Base-by-base conservation (phyloP, 2,329 filamentous ascomycete species). In the Clarireedia hainanense region DNA sequence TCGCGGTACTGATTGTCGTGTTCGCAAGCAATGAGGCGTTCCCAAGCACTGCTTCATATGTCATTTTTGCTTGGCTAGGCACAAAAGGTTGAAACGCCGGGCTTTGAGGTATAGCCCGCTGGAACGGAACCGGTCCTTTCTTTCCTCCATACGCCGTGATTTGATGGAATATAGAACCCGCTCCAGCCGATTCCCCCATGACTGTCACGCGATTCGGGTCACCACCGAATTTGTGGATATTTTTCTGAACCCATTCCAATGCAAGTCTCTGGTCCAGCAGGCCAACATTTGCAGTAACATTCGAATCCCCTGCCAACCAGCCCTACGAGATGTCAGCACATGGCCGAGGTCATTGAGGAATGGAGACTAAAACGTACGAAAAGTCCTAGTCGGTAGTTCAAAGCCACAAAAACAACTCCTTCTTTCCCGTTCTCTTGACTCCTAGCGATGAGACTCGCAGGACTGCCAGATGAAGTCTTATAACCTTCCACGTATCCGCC, bases 141-240 rank as follows among this genome's bases (percentile, higher is more conserved):
- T 37, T 47, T 2, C 75, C 77, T 24, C 77, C 77, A 56, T 71
- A 78, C 0, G 76, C 70, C 27, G 77, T 81, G 57, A 81, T 75
- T 55, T 82, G 78, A 60, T 80, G 77, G 67, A 79, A 72, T 52
- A 82, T 74, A 3, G 73, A 76, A 0, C 77, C 77, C 5, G 70
- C 78, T 23, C 79, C 79, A 12, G 79, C 77, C 15, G 74, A 77
- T 57, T 77, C 68, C 5, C 77, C 78, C 36, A 78, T 71, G 15
- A 80, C 70, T 0, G 78, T 80, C 26, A 81, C 73, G 12, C 71
- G 69, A 2, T 70, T 65, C 1, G 73, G 68, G 63, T 82, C 75
- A 10, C 80, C 80, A 6, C 80, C 79, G 60, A 83, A 83, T 14
- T 73, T 66, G 60, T 75, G 68, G 54, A 82, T 80, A 58, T 80